These are phyloP conservation scores for Leishmania gerbilli DNA, from an alignment of 208 protist species.

Conservation along the genomic window DNA sequence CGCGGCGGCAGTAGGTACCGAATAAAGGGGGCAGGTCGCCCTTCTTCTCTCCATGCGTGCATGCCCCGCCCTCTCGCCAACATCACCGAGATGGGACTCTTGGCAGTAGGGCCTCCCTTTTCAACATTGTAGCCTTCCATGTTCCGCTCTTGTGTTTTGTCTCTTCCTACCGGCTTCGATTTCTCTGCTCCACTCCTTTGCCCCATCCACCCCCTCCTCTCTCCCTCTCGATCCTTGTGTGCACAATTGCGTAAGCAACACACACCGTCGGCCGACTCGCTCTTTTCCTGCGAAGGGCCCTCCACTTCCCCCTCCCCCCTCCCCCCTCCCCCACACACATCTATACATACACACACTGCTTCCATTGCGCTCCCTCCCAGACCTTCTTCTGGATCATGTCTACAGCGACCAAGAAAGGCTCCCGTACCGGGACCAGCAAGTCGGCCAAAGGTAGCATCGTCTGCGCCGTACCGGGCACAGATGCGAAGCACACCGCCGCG, in stretches of 20 bases:
- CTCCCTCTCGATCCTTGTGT: background rate
- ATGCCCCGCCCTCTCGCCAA: background rate
- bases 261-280: background rate
- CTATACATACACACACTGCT: background rate
- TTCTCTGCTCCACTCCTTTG: background rate
- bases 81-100: background rate
- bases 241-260: background rate
- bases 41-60: background rate
- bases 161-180: background rate
- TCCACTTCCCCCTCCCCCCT: background rate
- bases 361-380: background rate
- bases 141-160: background rate
- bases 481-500: conserved; percentile 7
- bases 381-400: background rate
- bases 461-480: background rate
- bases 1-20: background rate
- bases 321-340: background rate
- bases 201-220: background rate
- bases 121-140: no score
- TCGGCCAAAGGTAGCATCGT: conserved; percentile 2
- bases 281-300: background rate
- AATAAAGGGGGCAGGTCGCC: background rate
- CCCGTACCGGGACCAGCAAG: conserved; percentile 1
- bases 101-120: background rate
- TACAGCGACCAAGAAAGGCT: background rate